Conservation (phyloP, 768 basidiomycete species). For the Pisolithus orientalis region DNA sequence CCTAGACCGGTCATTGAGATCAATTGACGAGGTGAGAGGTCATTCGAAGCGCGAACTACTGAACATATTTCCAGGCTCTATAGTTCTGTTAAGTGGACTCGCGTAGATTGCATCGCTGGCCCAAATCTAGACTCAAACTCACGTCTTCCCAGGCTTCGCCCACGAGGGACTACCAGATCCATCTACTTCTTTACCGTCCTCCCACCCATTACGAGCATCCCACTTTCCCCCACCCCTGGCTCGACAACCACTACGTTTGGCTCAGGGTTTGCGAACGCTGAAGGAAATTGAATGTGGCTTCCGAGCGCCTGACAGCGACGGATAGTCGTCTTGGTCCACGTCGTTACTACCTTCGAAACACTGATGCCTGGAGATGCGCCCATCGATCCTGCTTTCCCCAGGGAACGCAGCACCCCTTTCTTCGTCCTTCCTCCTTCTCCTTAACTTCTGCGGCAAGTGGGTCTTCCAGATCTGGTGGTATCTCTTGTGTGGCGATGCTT, state of each 20-base stretch:
- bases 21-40: too few species aligned
- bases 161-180: constrained; percentile 15
- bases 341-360: constrained; percentile 71
- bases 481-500: constrained; percentile 91
- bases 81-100: too few species aligned
- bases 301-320: constrained; percentile 24
- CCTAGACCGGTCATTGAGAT: too few species aligned
- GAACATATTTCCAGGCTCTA: too few species aligned
- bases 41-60: too few species aligned
- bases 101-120: constrained; percentile 7
- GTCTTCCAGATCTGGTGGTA: constrained; percentile 84
- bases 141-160: constrained; percentile 24
- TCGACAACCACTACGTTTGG: constrained; percentile 26
- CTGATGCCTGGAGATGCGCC: constrained; percentile 53
- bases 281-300: constrained; percentile 7
- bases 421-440: constrained; percentile 57
- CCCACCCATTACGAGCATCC: too few species aligned
- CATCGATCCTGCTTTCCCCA: constrained; percentile 47
- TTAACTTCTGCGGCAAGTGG: constrained; percentile 68
- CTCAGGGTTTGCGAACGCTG: constrained; percentile 12
- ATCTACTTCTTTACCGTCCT: constrained; percentile 36
- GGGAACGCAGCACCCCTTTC: constrained; percentile 52
- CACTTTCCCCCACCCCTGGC: constrained; percentile 6
- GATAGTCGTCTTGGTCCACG: constrained; percentile 43
- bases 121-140: constrained; percentile 28